Percentiles rank a stretch among this genome's conserved stretches.
These are phyloP conservation scores for Diutina rugosa DNA, from an alignment of 1,139 yeast genomes.

Conservation along the genomic window DNA sequence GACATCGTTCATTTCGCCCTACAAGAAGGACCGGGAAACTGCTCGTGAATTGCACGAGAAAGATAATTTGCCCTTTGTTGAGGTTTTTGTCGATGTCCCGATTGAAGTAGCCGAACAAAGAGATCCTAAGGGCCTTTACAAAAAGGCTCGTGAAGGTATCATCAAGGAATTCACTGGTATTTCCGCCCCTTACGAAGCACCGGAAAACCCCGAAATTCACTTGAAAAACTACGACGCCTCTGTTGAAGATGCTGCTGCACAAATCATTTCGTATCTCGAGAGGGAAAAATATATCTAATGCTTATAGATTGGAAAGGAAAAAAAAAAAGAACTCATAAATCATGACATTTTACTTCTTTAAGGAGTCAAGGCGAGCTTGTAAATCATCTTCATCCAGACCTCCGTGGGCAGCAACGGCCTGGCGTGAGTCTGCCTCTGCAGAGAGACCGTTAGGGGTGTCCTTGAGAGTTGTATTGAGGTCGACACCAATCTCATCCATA, in stretches of 20 bases:
- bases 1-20: conserved; percentile 89
- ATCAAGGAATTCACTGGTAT: conserved; percentile 94
- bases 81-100: conserved; percentile 87
- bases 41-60: conserved; percentile 79
- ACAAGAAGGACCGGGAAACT: conserved; percentile 65
- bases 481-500: conserved; percentile 91
- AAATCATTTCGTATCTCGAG: conserved; percentile 56
- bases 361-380: conserved; percentile 78
- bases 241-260: conserved; percentile 70
- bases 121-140: conserved; percentile 93
- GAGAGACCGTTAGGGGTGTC: conserved; percentile 51
- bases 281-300: conserved; percentile 34
- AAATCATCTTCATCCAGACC: conserved; percentile 61
- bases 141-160: conserved; percentile 90
- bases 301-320: background rate
- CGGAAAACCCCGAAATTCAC: conserved; percentile 72
- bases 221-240: conserved; percentile 56
- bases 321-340: background rate
- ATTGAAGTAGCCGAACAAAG: conserved; percentile 88
- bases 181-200: conserved; percentile 93
- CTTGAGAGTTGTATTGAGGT: conserved; percentile 54
- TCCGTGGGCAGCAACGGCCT: conserved; percentile 7
- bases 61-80: conserved; percentile 70
- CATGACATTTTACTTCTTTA: conserved; percentile 37
- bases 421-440: conserved; percentile 8